These are phyloP conservation scores for Mycosphaerella sp. DNA, from an alignment of 2,329 filamentous ascomycete species.

Conservation along the genomic window DNA sequence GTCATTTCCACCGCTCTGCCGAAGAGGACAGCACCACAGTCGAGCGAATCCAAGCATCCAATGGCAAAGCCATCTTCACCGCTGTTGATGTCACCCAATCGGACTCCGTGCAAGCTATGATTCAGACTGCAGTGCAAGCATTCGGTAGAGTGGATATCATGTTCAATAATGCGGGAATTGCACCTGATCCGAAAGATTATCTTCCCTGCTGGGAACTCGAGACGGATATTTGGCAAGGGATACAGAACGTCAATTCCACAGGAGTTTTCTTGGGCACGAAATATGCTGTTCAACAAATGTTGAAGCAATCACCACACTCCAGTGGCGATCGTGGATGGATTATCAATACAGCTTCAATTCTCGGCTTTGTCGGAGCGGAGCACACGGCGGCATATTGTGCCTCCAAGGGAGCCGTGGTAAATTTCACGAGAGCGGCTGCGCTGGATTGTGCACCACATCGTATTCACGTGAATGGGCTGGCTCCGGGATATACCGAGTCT, in stretches of 20 bases:
- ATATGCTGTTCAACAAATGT: slow-evolving; percentile 45
- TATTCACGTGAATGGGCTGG: slow-evolving; percentile 29
- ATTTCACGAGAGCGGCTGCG: slow-evolving; percentile 25
- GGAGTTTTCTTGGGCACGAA: slow-evolving; percentile 43
- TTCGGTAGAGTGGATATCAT: slow-evolving; percentile 20
- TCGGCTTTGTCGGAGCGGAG: slow-evolving; percentile 40
- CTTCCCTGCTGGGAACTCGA: slow-evolving; percentile 19
- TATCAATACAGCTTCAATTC: slow-evolving; percentile 44
- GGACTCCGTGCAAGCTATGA: slow-evolving; percentile 21
- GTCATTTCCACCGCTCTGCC: slow-evolving; percentile 12
- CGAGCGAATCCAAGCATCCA: slow-evolving; percentile 29
- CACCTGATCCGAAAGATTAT: slow-evolving; percentile 18
- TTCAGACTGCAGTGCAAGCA: slow-evolving; percentile 21
- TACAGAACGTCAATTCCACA: slow-evolving; percentile 34
- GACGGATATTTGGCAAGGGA: slow-evolving; percentile 21
- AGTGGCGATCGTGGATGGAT: slow-evolving; percentile 45
- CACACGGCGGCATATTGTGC: slow-evolving; percentile 28
- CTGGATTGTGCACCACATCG: slow-evolving; percentile 27
- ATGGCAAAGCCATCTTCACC: slow-evolving; percentile 34
- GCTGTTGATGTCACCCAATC: slow-evolving; percentile 32
- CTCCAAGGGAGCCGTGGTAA: slow-evolving; percentile 26
- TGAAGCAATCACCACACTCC: slow-evolving; percentile 39
- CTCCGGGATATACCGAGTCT: slow-evolving; percentile 26
- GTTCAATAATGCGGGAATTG: slow-evolving; percentile 17
- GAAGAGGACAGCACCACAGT: slow-evolving; percentile 29